A percentile compares a stretch with the other conserved stretches of the same genome.
These are phyloP conservation scores for Fusarium sp. DNA, from an alignment of 2,329 filamentous ascomycete genomes.

Conservation along the genomic window DNA sequence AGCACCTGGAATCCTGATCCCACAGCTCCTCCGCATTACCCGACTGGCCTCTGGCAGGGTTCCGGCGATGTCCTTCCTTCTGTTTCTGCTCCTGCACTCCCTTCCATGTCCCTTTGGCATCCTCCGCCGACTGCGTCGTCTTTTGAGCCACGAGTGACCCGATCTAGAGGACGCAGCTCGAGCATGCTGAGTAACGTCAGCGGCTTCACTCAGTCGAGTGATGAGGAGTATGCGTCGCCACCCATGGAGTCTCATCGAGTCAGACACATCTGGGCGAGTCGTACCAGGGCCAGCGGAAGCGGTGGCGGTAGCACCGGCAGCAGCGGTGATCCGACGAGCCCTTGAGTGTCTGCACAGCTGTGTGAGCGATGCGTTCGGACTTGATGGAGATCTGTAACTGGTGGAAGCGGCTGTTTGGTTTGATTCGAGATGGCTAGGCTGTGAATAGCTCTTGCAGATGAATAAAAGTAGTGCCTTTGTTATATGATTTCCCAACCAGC, in stretches of 20 bases:
- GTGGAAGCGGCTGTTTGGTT: conserved; percentile 25
- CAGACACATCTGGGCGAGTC: conserved; percentile 40
- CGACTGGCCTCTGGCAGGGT: conserved; percentile 50
- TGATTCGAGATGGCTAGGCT: conserved; percentile 24
- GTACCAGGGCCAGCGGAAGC: conserved; percentile 46
- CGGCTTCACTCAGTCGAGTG: conserved; percentile 70
- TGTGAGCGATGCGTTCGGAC: conserved; percentile 1
- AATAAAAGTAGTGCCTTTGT: conserved; percentile 45
- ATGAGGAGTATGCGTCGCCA: conserved; percentile 53
- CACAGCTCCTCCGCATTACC: conserved; percentile 48
- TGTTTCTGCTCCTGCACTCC: conserved; percentile 43
- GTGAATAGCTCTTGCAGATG: conserved; percentile 40
- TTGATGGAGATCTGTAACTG: not conserved
- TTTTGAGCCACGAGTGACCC: conserved; percentile 49
- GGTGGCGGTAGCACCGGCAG: conserved; percentile 56
- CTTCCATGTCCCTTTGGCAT: conserved; percentile 48
- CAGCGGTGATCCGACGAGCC: conserved; percentile 61
- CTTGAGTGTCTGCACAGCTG: conserved; percentile 17
- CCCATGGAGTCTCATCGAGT: conserved; percentile 34
- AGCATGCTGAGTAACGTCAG: conserved; percentile 73
- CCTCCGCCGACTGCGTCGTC: conserved; percentile 51
- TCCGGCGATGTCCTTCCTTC: conserved; percentile 48
- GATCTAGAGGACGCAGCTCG: conserved; percentile 65
- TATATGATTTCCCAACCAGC: conserved; percentile 8
- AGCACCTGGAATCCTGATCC: conserved; percentile 49